Evolutionary conservation across 768 basidiomycete species (phyloP), one percentile per base, ranked within the genome.

Genomic region (Boletus eberwhitei): DNA sequence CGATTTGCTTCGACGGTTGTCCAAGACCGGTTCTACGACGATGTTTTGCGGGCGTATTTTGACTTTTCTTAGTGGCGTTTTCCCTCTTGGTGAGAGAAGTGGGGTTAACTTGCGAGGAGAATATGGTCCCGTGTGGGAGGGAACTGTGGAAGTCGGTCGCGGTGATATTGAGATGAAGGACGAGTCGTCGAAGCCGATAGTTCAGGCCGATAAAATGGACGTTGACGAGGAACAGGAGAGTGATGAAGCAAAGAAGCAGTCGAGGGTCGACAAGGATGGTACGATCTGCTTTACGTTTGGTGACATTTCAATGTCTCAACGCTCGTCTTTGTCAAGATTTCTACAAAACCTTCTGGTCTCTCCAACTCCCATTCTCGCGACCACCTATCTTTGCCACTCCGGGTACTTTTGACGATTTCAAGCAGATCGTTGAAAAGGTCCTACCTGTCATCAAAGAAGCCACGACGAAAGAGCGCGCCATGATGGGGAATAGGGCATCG

Each of bases 41-140:
- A 82, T 87, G 60, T 92, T 97, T 71, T 91, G 89, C 62, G 94
- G 93, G 5, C 82, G 92, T 2, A 95, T 97, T 65, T 75, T 93
- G 67, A 87, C 88, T 1, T 94, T 95, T 69, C 73, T 96, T 47
- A 90, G 88, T 55, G 83, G 82, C 2, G 90, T 92, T 2, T 96
- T 93, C 66, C 89, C 91, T 7, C 71, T 97, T 9, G 89, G 90
- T 3, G 93, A 96, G 69, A 76, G 92, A 47, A 93, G 91, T 67
- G 92, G 93, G 32, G 93, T 96, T 34, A 97, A 97, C 70, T 71
- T 96, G 58, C 77, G 93, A 32, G 93, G 93, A 53, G 90, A 95
- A 72, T 92, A 87, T 67, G 85, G 91, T 0, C 84, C 89, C 11
- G 73, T 77, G 22, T 90, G 89, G 90, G 86, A 90, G 55, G 82